Conservation (phyloP, 2,329 filamentous ascomycete genomes). For the Stagonosporopsis rhizophila region DNA sequence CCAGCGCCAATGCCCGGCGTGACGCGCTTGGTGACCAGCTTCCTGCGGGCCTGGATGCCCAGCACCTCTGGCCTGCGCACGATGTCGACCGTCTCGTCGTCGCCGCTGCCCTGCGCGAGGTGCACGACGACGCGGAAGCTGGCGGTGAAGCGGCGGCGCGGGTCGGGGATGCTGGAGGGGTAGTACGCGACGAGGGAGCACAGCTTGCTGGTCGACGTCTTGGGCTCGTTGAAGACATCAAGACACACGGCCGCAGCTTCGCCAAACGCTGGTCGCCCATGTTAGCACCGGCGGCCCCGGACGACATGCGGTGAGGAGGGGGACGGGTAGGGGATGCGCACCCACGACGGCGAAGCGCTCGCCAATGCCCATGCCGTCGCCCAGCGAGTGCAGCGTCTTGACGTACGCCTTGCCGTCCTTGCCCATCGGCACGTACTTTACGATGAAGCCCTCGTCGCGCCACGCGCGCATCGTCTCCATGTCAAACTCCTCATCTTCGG, state of each 20-base stretch:
- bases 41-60: conserved; percentile 60
- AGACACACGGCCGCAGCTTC: conserved; percentile 67
- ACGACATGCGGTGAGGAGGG: not conserved
- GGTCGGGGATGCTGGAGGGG: conserved; percentile 63
- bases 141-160: conserved; percentile 53
- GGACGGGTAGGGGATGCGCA: conserved; percentile 37
- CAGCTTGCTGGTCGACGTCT: conserved; percentile 58
- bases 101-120: conserved; percentile 54
- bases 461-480: conserved; percentile 61
- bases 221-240: conserved; percentile 64
- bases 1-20: conserved; percentile 60
- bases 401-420: conserved; percentile 58
- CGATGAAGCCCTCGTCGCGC: conserved; percentile 66
- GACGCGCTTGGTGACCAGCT: conserved; percentile 57
- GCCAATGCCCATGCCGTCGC: conserved; percentile 63
- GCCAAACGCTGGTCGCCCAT: conserved; percentile 61
- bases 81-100: conserved; percentile 57
- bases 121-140: conserved; percentile 63
- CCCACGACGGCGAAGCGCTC: conserved; percentile 69
- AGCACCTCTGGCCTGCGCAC: conserved; percentile 58
- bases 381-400: conserved; percentile 57
- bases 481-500: conserved; percentile 64
- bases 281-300: not conserved
- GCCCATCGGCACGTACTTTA: conserved; percentile 62
- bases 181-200: conserved; percentile 70